Evolutionary conservation across 768 basidiomycete species (phyloP).

Genomic region (Cyclocybe cylindracea): DNA sequence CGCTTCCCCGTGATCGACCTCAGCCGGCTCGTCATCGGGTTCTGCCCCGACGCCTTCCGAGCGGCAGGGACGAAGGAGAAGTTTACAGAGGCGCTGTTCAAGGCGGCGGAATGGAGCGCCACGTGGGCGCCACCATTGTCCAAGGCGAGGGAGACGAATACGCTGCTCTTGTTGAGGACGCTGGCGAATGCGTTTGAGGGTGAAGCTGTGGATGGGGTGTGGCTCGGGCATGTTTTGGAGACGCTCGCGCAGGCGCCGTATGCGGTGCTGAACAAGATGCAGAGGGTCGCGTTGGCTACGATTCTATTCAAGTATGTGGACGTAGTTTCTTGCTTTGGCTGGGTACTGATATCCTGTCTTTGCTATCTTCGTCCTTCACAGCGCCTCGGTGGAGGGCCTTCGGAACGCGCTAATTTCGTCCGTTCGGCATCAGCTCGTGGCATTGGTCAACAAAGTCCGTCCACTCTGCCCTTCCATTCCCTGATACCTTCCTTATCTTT

Average conservation of each 20-base stretch:
- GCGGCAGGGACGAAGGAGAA: slow-evolving; percentile 41
- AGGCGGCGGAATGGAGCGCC: slow-evolving; percentile 64
- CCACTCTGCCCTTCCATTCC: neutral
- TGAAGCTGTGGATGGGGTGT: slow-evolving; percentile 30
- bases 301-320: slow-evolving; percentile 82
- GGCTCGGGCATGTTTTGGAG: slow-evolving; percentile 51
- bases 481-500: neutral
- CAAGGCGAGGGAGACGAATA: slow-evolving; percentile 84
- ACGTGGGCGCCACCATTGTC: slow-evolving; percentile 55
- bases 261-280: slow-evolving; percentile 60
- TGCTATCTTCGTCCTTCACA: slow-evolving; percentile 22
- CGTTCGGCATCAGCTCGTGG: slow-evolving; percentile 43
- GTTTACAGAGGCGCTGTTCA: slow-evolving; percentile 65
- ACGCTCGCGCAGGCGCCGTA: slow-evolving; percentile 53
- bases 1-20: slow-evolving; percentile 90
- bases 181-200: slow-evolving; percentile 81
- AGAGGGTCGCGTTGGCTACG: slow-evolving; percentile 78
- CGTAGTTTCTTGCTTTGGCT: neutral
- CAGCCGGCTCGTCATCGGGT: slow-evolving; percentile 71
- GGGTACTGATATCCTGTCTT: slow-evolving; percentile 5
- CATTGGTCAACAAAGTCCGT: slow-evolving; percentile 31
- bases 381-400: slow-evolving; percentile 64
- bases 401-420: slow-evolving; percentile 38
- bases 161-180: slow-evolving; percentile 75
- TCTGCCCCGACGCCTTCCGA: slow-evolving; percentile 53